Evolutionary conservation across 2,329 filamentous ascomycete species (phyloP).

Genomic region (Xylaria sp.): DNA sequence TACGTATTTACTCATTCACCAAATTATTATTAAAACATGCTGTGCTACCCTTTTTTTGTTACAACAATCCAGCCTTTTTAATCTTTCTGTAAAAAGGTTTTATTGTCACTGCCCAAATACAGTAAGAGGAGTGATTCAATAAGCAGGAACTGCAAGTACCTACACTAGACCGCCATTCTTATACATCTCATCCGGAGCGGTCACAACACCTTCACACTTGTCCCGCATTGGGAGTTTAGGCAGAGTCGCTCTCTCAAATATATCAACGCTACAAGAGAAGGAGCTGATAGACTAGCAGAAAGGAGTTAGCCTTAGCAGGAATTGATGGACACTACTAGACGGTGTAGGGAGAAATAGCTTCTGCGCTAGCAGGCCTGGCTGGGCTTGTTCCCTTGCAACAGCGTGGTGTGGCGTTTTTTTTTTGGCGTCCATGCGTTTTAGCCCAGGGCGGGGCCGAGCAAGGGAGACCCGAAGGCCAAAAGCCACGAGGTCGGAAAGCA

Average conservation of each 20-base stretch:
- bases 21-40: background rate
- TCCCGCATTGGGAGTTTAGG: constrained; percentile 19
- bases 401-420: constrained; percentile 31
- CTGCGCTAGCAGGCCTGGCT: constrained; percentile 6
- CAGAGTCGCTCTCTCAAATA: constrained; percentile 10
- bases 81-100: background rate
- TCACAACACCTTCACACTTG: constrained; percentile 31
- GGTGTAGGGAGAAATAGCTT: constrained; percentile 6
- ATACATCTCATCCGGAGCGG: constrained; percentile 23
- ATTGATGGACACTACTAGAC: constrained; percentile 9
- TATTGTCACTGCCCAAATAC: background rate
- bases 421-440: constrained; percentile 15
- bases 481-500: constrained; percentile 14
- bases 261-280: constrained; percentile 2
- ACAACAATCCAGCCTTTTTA: background rate
- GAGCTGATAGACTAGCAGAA: constrained; percentile 9
- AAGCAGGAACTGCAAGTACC: background rate
- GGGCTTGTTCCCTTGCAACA: constrained; percentile 17
- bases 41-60: background rate
- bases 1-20: background rate
- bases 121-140: constrained; percentile 4
- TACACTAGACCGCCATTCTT: constrained; percentile 34
- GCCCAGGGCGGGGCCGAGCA: constrained; percentile 1
- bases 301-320: constrained; percentile 9
- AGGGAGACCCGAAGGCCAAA: constrained; percentile 6